These are phyloP conservation scores for Achaetomiella virescens DNA, from an alignment of 495 filamentous ascomycete species.

Conservation along the genomic window DNA sequence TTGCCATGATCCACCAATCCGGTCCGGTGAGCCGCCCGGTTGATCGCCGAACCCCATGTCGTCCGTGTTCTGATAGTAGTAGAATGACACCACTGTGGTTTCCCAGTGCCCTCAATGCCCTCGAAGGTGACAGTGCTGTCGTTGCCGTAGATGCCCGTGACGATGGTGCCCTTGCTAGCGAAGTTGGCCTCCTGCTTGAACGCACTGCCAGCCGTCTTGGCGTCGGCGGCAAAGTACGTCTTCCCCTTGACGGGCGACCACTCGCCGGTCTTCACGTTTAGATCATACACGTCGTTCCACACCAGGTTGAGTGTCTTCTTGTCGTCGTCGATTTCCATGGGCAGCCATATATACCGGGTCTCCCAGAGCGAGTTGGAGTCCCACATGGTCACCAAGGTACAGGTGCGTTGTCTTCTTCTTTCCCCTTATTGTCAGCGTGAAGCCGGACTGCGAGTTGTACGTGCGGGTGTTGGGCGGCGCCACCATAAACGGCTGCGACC, in stretches of 20 bases:
- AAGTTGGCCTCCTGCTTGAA: constrained; percentile 50
- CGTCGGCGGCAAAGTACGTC: constrained; percentile 36
- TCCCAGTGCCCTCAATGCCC: constrained; percentile 41
- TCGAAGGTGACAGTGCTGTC: constrained; percentile 47
- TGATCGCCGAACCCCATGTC: constrained; percentile 37
- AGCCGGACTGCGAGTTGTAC: constrained; percentile 50
- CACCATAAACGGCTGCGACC: constrained; percentile 47
- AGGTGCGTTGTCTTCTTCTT: constrained; percentile 44
- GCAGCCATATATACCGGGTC: constrained; percentile 48
- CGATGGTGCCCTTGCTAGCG: constrained; percentile 36
- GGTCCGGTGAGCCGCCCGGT: constrained; percentile 36
- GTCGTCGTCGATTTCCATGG: constrained; percentile 36
- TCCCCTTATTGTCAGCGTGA: constrained; percentile 40
- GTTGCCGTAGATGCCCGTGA: constrained; percentile 46
- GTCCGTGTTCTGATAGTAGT: constrained; percentile 37
- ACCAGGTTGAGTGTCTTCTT: constrained; percentile 33
- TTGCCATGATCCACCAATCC: constrained; percentile 40
- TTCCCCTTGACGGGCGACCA: constrained; percentile 37
- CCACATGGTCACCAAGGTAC: constrained; percentile 49
- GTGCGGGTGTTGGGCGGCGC: constrained; percentile 44
- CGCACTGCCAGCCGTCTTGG: constrained; percentile 35
- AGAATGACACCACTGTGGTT: constrained; percentile 52
- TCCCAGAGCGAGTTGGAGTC: constrained; percentile 49
- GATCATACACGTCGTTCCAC: constrained; percentile 42
- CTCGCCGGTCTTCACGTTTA: constrained; percentile 42